Evolutionary conservation across 2,329 filamentous ascomycete species (phyloP).

Genomic region (Colletotrichum sp.): DNA sequence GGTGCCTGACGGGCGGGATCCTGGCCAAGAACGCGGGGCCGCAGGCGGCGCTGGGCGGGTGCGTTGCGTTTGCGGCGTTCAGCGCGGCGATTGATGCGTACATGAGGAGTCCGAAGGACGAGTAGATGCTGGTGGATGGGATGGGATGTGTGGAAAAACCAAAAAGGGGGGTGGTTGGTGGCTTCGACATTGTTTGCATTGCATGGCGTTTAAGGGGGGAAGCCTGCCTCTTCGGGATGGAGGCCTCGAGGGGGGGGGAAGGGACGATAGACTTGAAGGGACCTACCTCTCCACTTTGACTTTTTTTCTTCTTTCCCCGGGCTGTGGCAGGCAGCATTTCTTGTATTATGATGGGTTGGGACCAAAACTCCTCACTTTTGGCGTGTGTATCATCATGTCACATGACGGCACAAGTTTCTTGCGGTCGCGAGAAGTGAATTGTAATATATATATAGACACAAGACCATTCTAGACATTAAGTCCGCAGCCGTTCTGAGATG

Average conservation of each 20-base stretch:
- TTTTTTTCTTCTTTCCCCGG: background rate
- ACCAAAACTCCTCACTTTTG: conserved; percentile 5
- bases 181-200: conserved; percentile 18
- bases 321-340: background rate
- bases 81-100: conserved; percentile 90
- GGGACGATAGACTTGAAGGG: background rate
- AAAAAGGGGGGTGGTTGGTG: no score
- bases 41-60: conserved; percentile 85
- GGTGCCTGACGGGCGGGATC: conserved; percentile 89
- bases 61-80: conserved; percentile 92
- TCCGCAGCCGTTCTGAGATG: background rate
- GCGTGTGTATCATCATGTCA: background rate
- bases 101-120: conserved; percentile 78
- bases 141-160: background rate
- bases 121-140: conserved; percentile 31
- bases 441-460: background rate
- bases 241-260: background rate
- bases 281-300: background rate
- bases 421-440: background rate
- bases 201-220: conserved; percentile 21
- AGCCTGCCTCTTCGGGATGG: background rate
- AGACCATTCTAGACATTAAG: background rate
- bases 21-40: conserved; percentile 87
- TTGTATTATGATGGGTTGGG: background rate
- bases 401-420: background rate